A percentile compares a stretch with the other conserved stretches of the same genome.
Evolutionary conservation across 805 yeast species (phyloP).

Genomic region (Kodamaea hsintzibuensis): DNA sequence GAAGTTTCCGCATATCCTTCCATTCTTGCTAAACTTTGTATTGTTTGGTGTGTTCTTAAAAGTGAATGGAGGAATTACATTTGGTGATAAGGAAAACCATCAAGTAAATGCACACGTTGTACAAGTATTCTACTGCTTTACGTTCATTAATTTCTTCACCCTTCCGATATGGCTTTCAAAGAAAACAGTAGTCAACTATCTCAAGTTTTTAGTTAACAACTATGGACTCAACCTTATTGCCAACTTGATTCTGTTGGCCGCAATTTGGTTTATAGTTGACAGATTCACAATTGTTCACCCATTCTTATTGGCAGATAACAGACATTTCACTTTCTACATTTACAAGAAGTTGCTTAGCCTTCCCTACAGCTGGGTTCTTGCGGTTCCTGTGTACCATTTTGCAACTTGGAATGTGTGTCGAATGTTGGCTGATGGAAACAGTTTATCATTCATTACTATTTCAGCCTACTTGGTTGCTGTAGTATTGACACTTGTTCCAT

Average conservation of each 20-base stretch:
- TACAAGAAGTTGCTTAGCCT: conserved; percentile 65
- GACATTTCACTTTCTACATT: conserved; percentile 89
- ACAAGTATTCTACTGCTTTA: conserved; percentile 76
- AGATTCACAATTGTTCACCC: conserved; percentile 81
- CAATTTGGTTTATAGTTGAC: conserved; percentile 50
- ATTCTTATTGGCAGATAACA: conserved; percentile 87
- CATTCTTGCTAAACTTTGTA: conserved; percentile 53
- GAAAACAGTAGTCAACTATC: conserved; percentile 41
- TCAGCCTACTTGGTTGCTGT: conserved; percentile 54
- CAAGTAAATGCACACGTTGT: conserved; percentile 67
- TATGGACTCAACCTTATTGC: conserved; percentile 18
- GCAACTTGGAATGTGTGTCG: conserved; percentile 35
- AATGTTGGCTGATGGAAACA: conserved; percentile 13
- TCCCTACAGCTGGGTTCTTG: conserved; percentile 45
- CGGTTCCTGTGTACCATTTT: conserved; percentile 74
- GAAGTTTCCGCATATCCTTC: conserved; percentile 35
- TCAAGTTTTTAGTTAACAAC: conserved; percentile 24
- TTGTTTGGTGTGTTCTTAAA: conserved; percentile 59
- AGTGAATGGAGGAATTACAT: conserved; percentile 78
- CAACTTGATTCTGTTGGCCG: conserved; percentile 17
- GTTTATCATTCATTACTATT: conserved; percentile 36
- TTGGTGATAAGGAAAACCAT: conserved; percentile 92
- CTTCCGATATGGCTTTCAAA: conserved; percentile 71
- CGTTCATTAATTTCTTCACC: conserved; percentile 65
- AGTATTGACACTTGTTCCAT: conserved; percentile 68